A percentile compares a stretch with the other conserved stretches of the same genome.
Evolutionary conservation across 441 rosid genomes (phyloP).

Genomic region (Populus hybrid): DNA sequence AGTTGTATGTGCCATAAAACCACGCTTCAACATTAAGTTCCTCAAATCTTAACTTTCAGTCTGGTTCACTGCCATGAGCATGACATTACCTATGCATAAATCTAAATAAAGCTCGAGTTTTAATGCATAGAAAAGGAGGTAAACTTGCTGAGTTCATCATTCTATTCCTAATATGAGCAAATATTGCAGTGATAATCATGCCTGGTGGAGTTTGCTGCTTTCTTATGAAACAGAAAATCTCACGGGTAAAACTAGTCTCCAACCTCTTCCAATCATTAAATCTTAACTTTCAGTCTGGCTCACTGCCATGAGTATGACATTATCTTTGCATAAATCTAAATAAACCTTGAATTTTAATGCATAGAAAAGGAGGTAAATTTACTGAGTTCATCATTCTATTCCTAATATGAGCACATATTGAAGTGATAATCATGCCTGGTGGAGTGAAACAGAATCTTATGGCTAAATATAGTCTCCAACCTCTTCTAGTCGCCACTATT

Average conservation of each 20-base stretch:
- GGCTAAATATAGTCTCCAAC: background rate
- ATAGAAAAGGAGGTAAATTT: background rate
- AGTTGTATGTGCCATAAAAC: background rate
- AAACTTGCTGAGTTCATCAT: background rate
- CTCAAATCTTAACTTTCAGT: background rate
- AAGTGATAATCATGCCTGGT: background rate
- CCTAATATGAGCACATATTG: background rate
- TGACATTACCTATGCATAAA: background rate
- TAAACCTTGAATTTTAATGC: background rate
- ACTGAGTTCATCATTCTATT: background rate
- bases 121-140: background rate
- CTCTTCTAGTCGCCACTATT: background rate
- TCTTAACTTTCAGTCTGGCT: background rate
- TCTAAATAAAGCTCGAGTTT: background rate
- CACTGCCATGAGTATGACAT: background rate
- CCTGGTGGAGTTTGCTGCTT: background rate
- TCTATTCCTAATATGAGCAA: background rate
- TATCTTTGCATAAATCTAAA: background rate
- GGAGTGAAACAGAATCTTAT: constrained; percentile 1
- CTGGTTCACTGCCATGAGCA: background rate
- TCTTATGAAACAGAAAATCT: constrained; percentile 1
- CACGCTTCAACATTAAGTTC: background rate
- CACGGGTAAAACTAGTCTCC: background rate
- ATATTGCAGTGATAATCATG: background rate
- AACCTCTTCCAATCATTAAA: background rate